Evolutionary conservation across 495 filamentous ascomycete species (phyloP).

Genomic region (Aspergillus egyptiacus): DNA sequence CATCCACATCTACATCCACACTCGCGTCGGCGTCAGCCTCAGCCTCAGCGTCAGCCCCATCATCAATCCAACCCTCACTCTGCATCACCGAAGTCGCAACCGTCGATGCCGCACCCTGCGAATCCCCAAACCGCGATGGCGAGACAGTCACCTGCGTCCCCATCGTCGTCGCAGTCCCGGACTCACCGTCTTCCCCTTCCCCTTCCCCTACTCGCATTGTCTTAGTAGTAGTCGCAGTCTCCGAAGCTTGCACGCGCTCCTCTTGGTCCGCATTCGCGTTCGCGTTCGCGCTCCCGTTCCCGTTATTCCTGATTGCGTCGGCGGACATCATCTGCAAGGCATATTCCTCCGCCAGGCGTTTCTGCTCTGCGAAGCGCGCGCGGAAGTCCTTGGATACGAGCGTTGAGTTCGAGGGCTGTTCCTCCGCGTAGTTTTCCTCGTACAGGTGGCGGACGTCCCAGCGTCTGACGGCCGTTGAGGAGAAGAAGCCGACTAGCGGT

Average conservation of each 20-base stretch:
- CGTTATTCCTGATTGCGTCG: no score
- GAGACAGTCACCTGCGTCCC: neutral
- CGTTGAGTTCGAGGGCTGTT: constrained; percentile 18
- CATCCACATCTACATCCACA: neutral
- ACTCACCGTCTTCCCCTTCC: neutral
- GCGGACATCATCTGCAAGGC: no score
- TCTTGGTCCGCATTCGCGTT: no score
- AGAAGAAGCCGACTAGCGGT: constrained; percentile 6
- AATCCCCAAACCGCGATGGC: constrained; percentile 6
- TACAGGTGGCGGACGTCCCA: constrained; percentile 15
- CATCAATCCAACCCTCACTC: neutral
- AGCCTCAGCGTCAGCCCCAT: neutral
- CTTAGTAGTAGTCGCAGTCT: no score
- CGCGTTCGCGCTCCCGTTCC: neutral
- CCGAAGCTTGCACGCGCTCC: neutral
- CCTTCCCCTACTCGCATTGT: neutral
- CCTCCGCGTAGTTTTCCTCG: constrained; percentile 14
- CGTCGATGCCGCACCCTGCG: constrained; percentile 6
- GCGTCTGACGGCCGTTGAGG: constrained; percentile 8
- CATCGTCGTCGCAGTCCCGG: neutral
- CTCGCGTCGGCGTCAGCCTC: neutral
- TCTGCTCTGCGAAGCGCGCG: constrained; percentile 22
- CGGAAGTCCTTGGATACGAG: constrained; percentile 32
- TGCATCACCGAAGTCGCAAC: constrained; percentile 6
- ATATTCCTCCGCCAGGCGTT: constrained; percentile 8